Conservation (phyloP, 345 rosid species). For the Iberis pinnata region DNA sequence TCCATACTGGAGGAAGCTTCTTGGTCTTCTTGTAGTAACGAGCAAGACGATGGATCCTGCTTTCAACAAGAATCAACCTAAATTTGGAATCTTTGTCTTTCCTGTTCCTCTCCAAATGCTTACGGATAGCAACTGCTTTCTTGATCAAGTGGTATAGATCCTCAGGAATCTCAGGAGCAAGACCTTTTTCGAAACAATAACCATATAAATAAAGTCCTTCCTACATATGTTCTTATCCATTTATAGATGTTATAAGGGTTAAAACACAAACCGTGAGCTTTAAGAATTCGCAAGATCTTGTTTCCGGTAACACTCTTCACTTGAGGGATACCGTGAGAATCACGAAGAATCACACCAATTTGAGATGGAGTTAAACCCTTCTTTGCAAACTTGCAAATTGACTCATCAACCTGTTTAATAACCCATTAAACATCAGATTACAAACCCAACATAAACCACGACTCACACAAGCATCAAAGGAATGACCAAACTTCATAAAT, state of each 20-base stretch:
- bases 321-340: slow-evolving; percentile 64
- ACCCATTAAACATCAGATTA: background rate
- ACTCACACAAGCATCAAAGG: background rate
- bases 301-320: slow-evolving; percentile 56
- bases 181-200: slow-evolving; percentile 29
- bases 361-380: slow-evolving; percentile 65
- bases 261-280: slow-evolving; percentile 42
- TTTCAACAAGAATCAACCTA: slow-evolving; percentile 72
- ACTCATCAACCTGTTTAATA: slow-evolving; percentile 43
- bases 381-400: slow-evolving; percentile 62
- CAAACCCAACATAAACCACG: too few species aligned
- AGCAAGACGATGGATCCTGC: slow-evolving; percentile 69
- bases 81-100: slow-evolving; percentile 86
- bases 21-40: slow-evolving; percentile 86
- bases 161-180: slow-evolving; percentile 86
- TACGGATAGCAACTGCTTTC: slow-evolving; percentile 75
- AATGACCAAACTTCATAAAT: background rate
- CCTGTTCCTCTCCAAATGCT: slow-evolving; percentile 84
- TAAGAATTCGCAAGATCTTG: slow-evolving; percentile 59
- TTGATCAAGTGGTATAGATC: slow-evolving; percentile 76
- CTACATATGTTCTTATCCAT: background rate
- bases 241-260: background rate
- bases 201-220: background rate
- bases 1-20: slow-evolving; percentile 90
- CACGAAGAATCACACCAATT: slow-evolving; percentile 70